Evolutionary conservation across 1,139 yeast species (phyloP), one percentile per base, ranked within the genome.

Genomic region (Arxiozyma bovina): DNA sequence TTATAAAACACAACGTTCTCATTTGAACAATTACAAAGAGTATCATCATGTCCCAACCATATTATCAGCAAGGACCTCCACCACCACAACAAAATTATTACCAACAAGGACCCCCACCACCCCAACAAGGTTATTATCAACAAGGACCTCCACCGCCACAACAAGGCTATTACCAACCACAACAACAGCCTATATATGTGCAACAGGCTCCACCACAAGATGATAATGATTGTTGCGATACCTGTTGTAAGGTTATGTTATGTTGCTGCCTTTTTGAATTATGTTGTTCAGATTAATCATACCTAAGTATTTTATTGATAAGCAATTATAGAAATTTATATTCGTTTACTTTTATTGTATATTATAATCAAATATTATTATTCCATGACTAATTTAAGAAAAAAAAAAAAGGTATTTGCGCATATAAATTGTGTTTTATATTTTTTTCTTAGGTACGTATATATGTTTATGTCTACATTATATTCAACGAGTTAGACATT

Each of bases 101-200:
- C 52, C 71, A 66, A 53, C 73, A 70, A 53, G 67, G 65, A 4
- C 68, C 69, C n/a, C 43, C 30, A 34, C 48, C 66, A 15, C 68
- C 68, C 42, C 68, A 61, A 38, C 65, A 63, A 21, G 60, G 59
- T 57, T 69, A 70, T 56, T 66, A 53, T 44, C 70, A 68, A 53
- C 55, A 55, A 45, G 54, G 54, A 23, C 45, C 23, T 7, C 45
- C 45, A 43, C 45, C 45, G 22, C 69, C 56, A 41, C 71, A 67
- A 54, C 72, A 67, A 50, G 71, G 70, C 22, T 68, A 69, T 58
- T 62, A 64, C 53, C 72, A 66, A 54, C 68, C 69, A 51, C 71
- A 70, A 50, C 68, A 65, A 42, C 77, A 73, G 58, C 75, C 75
- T 3, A 64, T 73, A 4, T 72, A 72, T 55, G 70, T 71, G 7